These are phyloP conservation scores for Meira miltonrushii DNA, from an alignment of 1,284 basidiomycete species.

Conservation along the genomic window DNA sequence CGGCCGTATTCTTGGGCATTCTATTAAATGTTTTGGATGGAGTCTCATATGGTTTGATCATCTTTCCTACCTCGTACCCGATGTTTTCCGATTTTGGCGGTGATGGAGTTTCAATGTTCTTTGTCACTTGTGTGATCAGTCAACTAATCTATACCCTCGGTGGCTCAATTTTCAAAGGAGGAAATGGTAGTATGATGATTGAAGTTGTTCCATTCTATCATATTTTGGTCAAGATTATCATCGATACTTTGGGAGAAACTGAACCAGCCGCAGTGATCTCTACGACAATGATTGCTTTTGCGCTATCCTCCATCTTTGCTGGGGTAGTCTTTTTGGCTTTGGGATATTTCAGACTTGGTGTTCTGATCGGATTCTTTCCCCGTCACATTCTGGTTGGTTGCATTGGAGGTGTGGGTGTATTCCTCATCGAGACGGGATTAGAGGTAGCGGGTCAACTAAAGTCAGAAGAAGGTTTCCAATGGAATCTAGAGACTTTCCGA, in stretches of 20 bases:
- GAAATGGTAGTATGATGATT: constrained; percentile 56
- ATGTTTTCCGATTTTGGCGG: constrained; percentile 77
- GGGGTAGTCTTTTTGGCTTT: constrained; percentile 56
- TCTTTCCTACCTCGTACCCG: constrained; percentile 70
- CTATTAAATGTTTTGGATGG: constrained; percentile 90
- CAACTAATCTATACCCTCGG: constrained; percentile 79
- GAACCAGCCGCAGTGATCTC: constrained; percentile 70
- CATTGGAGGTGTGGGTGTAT: constrained; percentile 92
- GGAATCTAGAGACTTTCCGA: constrained; percentile 64
- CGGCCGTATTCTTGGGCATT: constrained; percentile 78
- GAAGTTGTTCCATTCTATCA: constrained; percentile 74
- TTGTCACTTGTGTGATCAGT: constrained; percentile 62
- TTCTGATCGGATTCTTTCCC: constrained; percentile 90
- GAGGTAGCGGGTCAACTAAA: constrained; percentile 76
- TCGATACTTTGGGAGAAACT: constrained; percentile 67
- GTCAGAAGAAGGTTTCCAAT: constrained; percentile 69
- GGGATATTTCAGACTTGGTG: constrained; percentile 75
- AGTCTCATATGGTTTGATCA: constrained; percentile 71
- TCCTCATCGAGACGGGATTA: constrained; percentile 61
- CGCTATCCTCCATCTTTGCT: constrained; percentile 82
- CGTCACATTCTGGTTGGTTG: constrained; percentile 77
- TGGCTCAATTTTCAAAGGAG: constrained; percentile 71
- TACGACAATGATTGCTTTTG: constrained; percentile 84
- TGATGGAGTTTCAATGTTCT: constrained; percentile 76
- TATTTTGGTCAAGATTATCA: constrained; percentile 75